Conservation (phyloP, 257 asterid species). For the Cordia subcordata region DNA sequence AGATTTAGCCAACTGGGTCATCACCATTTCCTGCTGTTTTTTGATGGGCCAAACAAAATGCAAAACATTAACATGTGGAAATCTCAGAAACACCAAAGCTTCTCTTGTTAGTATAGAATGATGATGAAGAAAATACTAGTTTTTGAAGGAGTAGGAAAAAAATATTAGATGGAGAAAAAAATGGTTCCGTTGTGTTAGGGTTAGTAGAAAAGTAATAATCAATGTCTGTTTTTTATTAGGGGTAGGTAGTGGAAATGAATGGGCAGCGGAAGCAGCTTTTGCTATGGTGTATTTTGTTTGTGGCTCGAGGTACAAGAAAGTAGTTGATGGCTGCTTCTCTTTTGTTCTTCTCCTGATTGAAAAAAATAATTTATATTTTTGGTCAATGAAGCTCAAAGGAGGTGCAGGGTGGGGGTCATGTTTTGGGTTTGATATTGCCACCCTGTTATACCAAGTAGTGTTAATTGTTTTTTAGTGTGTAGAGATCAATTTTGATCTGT, state of each 20-base stretch:
- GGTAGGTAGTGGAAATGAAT: constrained; percentile 5
- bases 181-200: not conserved
- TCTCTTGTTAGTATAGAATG: not conserved
- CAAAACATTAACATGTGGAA: no score
- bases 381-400: not conserved
- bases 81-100: no score
- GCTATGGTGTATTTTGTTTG: constrained; percentile 15
- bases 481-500: not conserved
- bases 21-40: not conserved
- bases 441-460: not conserved
- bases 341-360: constrained; percentile 17
- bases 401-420: constrained; percentile 2
- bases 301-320: constrained; percentile 29
- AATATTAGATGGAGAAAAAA: not conserved
- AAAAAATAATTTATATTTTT: not conserved
- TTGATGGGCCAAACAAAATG: not conserved
- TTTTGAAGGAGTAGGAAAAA: not conserved
- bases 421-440: constrained; percentile 6
- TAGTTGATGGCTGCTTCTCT: constrained; percentile 26
- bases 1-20: not conserved
- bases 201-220: not conserved
- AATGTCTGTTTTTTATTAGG: not conserved
- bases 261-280: constrained; percentile 11
- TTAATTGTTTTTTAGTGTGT: not conserved
- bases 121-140: not conserved